Conservation (phyloP, 768 basidiomycete genomes). For the Leccinum incarnatum region DNA sequence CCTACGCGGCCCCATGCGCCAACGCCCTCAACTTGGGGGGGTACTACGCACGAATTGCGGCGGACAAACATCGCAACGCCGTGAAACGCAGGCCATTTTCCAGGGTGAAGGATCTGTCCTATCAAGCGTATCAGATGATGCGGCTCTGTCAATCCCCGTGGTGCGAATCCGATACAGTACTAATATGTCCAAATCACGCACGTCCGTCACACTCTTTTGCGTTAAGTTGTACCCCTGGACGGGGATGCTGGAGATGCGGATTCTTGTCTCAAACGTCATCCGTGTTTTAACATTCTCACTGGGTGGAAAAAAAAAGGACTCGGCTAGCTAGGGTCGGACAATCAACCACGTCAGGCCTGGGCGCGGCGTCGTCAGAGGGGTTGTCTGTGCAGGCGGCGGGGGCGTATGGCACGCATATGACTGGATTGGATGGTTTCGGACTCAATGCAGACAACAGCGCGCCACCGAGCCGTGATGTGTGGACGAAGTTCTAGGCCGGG, state of each 20-base stretch:
- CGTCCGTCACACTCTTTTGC: constrained; percentile 4
- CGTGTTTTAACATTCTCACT: not conserved
- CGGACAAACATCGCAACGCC: constrained; percentile 15
- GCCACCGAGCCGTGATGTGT: constrained; percentile 1
- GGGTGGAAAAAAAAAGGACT: not conserved
- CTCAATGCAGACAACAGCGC: not conserved
- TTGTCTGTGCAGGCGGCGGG: not conserved
- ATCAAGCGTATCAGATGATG: constrained; percentile 29
- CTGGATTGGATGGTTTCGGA: constrained; percentile 8
- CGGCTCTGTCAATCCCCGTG: constrained; percentile 12
- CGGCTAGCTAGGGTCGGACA: constrained; percentile 2
- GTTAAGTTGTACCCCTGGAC: not conserved
- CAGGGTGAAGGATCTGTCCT: constrained; percentile 14
- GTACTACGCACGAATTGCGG: not conserved
- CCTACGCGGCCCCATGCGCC: not conserved
- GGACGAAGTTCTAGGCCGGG: constrained; percentile 21
- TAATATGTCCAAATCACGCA: constrained; percentile 3
- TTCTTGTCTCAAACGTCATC: constrained; percentile 1
- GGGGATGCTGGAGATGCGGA: not conserved
- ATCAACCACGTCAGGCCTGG: constrained; percentile 1
- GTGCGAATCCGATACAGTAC: constrained; percentile 12
- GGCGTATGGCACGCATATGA: constrained; percentile 1
- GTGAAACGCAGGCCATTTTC: constrained; percentile 20
- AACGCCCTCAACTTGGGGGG: not conserved
- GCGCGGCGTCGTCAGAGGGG: constrained; percentile 3